Evolutionary conservation across 768 basidiomycete species (phyloP).

Genomic region (Boletus sp.): DNA sequence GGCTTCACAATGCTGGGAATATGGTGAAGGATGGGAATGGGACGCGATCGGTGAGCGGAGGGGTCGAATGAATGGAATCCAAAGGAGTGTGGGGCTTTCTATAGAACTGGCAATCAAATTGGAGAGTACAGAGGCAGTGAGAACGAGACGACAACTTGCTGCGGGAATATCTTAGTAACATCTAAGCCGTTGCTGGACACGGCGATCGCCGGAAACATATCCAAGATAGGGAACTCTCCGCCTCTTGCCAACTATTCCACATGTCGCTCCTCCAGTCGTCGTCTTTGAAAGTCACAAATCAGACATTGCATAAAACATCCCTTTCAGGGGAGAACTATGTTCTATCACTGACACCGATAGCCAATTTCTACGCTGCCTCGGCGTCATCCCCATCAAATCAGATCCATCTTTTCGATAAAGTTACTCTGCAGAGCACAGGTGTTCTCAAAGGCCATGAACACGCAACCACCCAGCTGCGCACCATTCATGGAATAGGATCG

Average conservation of each 20-base stretch:
- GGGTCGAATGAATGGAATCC: constrained; percentile 24
- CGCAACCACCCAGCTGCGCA: constrained; percentile 56
- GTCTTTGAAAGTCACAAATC: constrained; percentile 16
- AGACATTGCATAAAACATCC: constrained; percentile 30
- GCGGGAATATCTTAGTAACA: constrained; percentile 6
- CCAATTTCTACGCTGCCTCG: constrained; percentile 56
- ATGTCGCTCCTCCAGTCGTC: constrained; percentile 30
- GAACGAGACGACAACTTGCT: constrained; percentile 6
- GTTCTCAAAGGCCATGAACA: constrained; percentile 56
- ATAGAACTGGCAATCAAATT: not conserved
- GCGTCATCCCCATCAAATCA: constrained; percentile 61
- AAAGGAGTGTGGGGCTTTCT: constrained; percentile 30
- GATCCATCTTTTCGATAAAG: constrained; percentile 67
- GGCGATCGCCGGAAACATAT: constrained; percentile 26
- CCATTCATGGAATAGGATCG: constrained; percentile 42
- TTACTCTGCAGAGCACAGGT: constrained; percentile 44
- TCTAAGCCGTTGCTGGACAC: not conserved
- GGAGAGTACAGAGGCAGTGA: constrained; percentile 4
- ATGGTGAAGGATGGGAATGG: not conserved
- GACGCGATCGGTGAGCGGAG: not conserved
- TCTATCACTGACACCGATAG: constrained; percentile 51
- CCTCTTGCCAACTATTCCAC: not conserved
- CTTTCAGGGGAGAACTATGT: constrained; percentile 55
- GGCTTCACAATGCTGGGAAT: constrained; percentile 6
- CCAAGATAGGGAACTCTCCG: constrained; percentile 25